Percentiles rank a stretch among this genome's conserved stretches.
phyloP scores from a whole-genome alignment of 2,329 filamentous ascomycete genomes.

The Ceratocystis huliohia region DNA sequence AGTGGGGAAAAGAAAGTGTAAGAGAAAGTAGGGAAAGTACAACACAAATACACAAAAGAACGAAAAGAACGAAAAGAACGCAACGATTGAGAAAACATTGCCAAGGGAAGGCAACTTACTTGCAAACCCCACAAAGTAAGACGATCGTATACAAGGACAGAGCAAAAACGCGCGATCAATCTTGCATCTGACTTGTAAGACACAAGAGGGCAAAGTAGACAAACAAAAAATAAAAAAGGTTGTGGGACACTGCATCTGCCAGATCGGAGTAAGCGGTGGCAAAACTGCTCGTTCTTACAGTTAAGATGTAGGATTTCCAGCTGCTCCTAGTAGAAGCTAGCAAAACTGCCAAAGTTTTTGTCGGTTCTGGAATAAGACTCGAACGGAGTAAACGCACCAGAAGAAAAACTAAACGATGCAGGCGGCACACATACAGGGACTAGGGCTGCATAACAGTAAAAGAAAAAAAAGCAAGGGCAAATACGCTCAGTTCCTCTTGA shows the following conservation, averaged over 20 bases:
- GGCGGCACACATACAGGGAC: neutral
- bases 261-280: slow-evolving; percentile 1
- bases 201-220: neutral
- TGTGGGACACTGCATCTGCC: neutral
- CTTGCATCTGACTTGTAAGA: neutral
- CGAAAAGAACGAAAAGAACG: neutral
- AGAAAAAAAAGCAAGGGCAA: neutral
- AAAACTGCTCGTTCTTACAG: neutral
- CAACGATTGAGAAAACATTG: neutral
- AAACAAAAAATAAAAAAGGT: neutral
- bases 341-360: neutral
- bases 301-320: slow-evolving; percentile 4
- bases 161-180: neutral
- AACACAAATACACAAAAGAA: neutral
- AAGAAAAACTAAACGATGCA: neutral
- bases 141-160: neutral
- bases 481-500: neutral
- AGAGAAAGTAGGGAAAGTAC: neutral
- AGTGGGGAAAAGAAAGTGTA: neutral
- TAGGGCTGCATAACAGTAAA: neutral
- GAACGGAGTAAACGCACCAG: neutral
- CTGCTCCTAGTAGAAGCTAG: neutral
- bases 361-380: neutral
- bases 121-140: neutral
- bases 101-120: neutral